phyloP scores from a whole-genome alignment of 345 rosid genomes.

The Arabidopsis thaliana region TAIR10.1 NC_003070.9:8126501-8127000 shows the following conservation, averaged over 20 bases:
- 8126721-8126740: conserved; percentile 43
- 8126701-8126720: neutral
- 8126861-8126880: conserved; percentile 77
- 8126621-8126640: conserved; percentile 81
- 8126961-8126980: conserved; percentile 84
- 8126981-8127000: conserved; percentile 65
- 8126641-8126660: conserved; percentile 16
- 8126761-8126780: conserved; percentile 42
- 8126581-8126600: conserved; percentile 74
- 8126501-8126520: conserved; percentile 77
- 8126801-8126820: neutral
- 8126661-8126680: conserved; percentile 15
- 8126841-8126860: conserved; percentile 44
- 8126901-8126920: conserved; percentile 68
- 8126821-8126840: neutral
- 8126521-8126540: conserved; percentile 63
- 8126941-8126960: conserved; percentile 67
- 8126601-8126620: conserved; percentile 62
- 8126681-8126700: neutral
- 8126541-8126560: conserved; percentile 68
- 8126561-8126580: conserved; percentile 64
- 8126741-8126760: conserved; percentile 40
- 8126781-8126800: conserved; percentile 20
- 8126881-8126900: conserved; percentile 73
- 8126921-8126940: conserved; percentile 59